Conservation (phyloP, 1,139 yeast species). For the Suhomyces anneliseae region DNA sequence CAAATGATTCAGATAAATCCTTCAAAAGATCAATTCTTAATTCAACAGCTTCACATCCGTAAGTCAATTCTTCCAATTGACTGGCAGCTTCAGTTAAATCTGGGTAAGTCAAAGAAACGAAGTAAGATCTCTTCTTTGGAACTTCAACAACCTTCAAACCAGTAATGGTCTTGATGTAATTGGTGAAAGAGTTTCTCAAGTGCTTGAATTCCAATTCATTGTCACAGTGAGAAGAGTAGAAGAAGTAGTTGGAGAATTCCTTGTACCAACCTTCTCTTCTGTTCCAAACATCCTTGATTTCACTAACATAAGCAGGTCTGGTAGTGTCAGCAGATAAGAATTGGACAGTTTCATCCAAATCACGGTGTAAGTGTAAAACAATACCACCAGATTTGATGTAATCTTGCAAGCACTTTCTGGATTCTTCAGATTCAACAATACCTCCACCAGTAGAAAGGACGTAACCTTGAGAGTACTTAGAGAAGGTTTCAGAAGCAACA, state of each 20-base stretch:
- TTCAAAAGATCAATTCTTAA: constrained; percentile 73
- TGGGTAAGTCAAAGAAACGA: constrained; percentile 68
- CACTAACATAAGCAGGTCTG: constrained; percentile 84
- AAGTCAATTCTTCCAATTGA: constrained; percentile 51
- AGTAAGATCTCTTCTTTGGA: constrained; percentile 62
- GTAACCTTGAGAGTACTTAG: constrained; percentile 51
- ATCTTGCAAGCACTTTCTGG: constrained; percentile 60
- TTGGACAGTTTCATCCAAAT: constrained; percentile 73
- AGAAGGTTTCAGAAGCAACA: constrained; percentile 54
- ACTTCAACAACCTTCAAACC: constrained; percentile 49
- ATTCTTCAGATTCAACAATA: constrained; percentile 73
- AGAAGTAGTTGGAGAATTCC: constrained; percentile 76
- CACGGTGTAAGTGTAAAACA: constrained; percentile 89
- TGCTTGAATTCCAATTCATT: constrained; percentile 54
- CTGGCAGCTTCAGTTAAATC: constrained; percentile 49
- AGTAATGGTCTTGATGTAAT: constrained; percentile 61
- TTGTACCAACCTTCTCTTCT: constrained; percentile 79
- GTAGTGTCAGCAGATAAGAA: constrained; percentile 75
- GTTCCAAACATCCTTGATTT: constrained; percentile 78
- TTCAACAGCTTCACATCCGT: constrained; percentile 82
- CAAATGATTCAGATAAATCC: constrained; percentile 50
- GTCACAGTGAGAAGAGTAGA: constrained; percentile 74
- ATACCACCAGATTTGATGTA: constrained; percentile 63
- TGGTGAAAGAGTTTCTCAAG: constrained; percentile 59
- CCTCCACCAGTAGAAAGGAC: constrained; percentile 98